Evolutionary conservation across 768 basidiomycete genomes (phyloP), one percentile per base, ranked within the genome.

Genomic region (Cystofilobasidium bisporidii): DNA sequence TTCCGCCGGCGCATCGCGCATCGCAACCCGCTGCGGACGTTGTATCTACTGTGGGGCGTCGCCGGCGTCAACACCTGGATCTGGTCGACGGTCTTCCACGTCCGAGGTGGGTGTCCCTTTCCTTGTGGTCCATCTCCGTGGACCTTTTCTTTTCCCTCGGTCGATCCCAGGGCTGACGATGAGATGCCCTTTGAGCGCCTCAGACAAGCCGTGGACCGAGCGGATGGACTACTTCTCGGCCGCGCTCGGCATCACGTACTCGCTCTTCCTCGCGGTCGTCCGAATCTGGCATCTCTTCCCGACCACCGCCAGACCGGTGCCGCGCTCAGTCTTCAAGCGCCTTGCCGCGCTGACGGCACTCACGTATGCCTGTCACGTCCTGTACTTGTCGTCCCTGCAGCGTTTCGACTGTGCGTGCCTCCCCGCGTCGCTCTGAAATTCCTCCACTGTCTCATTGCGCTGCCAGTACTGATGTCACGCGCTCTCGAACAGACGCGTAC

Each of bases 221-320:
- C 88, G 86, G 71, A 67, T 93, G 74, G 96, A 98, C 74, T 99
- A 99, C 76, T 96, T 97, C 76, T 90, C 90, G 3, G 96, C 96
- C 8, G 91, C 87, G 0, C 77, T 87, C 12, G 85, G 87, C 17
- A 92, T 96, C 71, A 75, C 92, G 30, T 88, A 83, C 71, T 86
- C 87, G 2, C 80, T 98, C 5, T 92, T 89, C 76, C 84, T 83
- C 75, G 83, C 87, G 30, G 80, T 85, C 72, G 79, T 91, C 57
- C 88, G 94, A 5, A 75, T 88, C 22, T 86, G 87, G 73, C 85
- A 87, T 72, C 78, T 92, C 61, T 91, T 91, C 73, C 71, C 74
- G 3, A 78, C 84, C 6, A 43, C 70, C 2, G 33, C 71, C 28
- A 33, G 70, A 28, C 69, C 24, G 40, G 17, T 2, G 14, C 28